phyloP scores from a whole-genome alignment of 345 rosid genomes.

The Brassica rapa region DNA sequence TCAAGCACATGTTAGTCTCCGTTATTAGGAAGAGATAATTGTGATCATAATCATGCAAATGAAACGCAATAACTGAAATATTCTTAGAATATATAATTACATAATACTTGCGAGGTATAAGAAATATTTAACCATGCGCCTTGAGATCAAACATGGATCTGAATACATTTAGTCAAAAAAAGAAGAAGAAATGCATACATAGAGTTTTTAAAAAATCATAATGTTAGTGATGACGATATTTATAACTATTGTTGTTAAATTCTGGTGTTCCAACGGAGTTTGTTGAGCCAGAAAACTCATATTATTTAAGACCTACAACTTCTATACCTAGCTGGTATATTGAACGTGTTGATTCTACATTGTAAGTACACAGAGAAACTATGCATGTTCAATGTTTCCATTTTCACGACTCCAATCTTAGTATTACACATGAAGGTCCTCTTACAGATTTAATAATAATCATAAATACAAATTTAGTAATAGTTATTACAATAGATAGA shows the following conservation, averaged over 20 bases:
- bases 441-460: background rate
- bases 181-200: background rate
- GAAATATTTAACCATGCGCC: background rate
- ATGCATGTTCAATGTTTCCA: constrained; percentile 36
- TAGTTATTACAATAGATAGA: background rate
- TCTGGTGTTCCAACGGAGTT: background rate
- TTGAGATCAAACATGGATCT: background rate
- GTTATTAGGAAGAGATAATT: constrained; percentile 34
- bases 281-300: background rate
- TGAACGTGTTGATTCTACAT: constrained; percentile 11
- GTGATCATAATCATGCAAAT: constrained; percentile 28
- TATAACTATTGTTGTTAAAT: constrained; percentile 1
- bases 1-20: constrained; percentile 40
- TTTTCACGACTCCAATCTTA: constrained; percentile 26
- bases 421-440: background rate
- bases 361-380: constrained; percentile 17
- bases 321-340: background rate
- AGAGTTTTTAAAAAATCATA: background rate
- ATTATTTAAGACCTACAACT: background rate
- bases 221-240: background rate
- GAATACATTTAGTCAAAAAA: background rate
- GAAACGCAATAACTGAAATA: constrained; percentile 30
- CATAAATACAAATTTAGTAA: background rate
- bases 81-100: background rate
- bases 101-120: background rate